Evolutionary conservation across 768 basidiomycete genomes (phyloP).

Genomic region (Tricholoma furcatifolium): DNA sequence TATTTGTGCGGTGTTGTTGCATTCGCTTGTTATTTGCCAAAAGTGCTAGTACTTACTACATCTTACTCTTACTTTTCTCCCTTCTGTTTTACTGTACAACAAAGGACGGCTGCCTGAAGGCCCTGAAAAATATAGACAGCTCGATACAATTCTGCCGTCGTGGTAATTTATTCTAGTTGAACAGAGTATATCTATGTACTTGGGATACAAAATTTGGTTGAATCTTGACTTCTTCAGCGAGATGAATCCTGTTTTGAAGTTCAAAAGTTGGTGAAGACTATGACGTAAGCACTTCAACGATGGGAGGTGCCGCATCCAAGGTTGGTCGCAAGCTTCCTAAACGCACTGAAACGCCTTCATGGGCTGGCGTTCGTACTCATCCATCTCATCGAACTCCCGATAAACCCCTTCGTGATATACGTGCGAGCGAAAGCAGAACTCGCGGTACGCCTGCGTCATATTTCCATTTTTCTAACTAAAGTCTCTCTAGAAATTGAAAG

Average conservation of each 20-base stretch:
- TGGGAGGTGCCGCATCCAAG: slow-evolving; percentile 68
- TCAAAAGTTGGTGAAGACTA: not conserved
- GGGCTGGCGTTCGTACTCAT: slow-evolving; percentile 44
- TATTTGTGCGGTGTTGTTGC: slow-evolving; percentile 32
- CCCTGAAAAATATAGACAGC: slow-evolving; percentile 26
- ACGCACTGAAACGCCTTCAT: slow-evolving; percentile 39
- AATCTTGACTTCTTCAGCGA: no score
- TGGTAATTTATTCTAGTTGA: slow-evolving; percentile 12
- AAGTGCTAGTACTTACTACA: slow-evolving; percentile 27
- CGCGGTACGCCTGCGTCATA: slow-evolving; percentile 37
- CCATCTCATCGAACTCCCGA: slow-evolving; percentile 17
- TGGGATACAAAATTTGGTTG: not conserved
- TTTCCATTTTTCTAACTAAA: not conserved
- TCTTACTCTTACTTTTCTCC: slow-evolving; percentile 16
- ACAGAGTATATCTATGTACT: slow-evolving; percentile 29
- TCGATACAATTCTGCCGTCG: slow-evolving; percentile 10
- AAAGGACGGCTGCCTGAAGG: slow-evolving; percentile 35
- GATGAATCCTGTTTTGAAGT: no score
- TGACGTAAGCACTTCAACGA: slow-evolving; percentile 28
- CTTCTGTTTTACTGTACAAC: slow-evolving; percentile 43
- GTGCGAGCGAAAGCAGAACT: slow-evolving; percentile 51
- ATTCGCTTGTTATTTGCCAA: slow-evolving; percentile 33
- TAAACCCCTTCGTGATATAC: slow-evolving; percentile 10
- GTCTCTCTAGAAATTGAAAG: slow-evolving; percentile 48
- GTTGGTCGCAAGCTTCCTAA: slow-evolving; percentile 54